Conservation (phyloP, 2,329 filamentous ascomycete species). For the Talaromyces atroroseus region DNA sequence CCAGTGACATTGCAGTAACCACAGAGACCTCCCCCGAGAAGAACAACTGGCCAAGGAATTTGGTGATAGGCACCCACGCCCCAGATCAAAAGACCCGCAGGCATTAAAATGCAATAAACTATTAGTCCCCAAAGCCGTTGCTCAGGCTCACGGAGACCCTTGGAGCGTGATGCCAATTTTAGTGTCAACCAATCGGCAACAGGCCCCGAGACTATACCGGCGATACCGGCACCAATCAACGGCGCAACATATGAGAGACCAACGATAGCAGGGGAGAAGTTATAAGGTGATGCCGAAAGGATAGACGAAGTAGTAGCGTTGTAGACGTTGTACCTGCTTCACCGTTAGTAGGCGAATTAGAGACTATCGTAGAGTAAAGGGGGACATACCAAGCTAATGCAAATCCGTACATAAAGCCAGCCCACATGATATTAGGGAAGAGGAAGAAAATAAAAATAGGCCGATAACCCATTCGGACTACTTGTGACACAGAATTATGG, state of each 20-base stretch:
- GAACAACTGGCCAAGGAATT: constrained; percentile 47
- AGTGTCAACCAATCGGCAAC: constrained; percentile 23
- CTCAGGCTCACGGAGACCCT: constrained; percentile 23
- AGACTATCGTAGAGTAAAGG: neutral
- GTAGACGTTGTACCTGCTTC: constrained; percentile 26
- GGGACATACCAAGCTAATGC: constrained; percentile 16
- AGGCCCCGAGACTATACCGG: constrained; percentile 16
- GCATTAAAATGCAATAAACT: constrained; percentile 12
- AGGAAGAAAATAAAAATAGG: constrained; percentile 24
- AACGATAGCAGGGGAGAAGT: constrained; percentile 22
- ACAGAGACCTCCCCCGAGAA: constrained; percentile 47
- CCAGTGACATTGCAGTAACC: constrained; percentile 42
- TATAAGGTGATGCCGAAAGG: constrained; percentile 23
- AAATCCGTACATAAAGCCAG: constrained; percentile 26
- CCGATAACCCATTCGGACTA: constrained; percentile 20
- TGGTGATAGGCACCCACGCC: constrained; percentile 47
- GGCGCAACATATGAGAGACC: constrained; percentile 23
- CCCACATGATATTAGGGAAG: constrained; percentile 22
- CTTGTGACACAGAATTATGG: constrained; percentile 13
- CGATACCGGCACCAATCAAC: constrained; percentile 20
- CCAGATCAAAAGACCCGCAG: constrained; percentile 14
- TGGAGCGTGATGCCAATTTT: constrained; percentile 18
- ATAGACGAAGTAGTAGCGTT: constrained; percentile 28
- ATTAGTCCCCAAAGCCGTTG: constrained; percentile 21
- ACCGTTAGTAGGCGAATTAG: neutral